Evolutionary conservation across 148 eudicot species (phyloP).

Genomic region (Camellia japonica): DNA sequence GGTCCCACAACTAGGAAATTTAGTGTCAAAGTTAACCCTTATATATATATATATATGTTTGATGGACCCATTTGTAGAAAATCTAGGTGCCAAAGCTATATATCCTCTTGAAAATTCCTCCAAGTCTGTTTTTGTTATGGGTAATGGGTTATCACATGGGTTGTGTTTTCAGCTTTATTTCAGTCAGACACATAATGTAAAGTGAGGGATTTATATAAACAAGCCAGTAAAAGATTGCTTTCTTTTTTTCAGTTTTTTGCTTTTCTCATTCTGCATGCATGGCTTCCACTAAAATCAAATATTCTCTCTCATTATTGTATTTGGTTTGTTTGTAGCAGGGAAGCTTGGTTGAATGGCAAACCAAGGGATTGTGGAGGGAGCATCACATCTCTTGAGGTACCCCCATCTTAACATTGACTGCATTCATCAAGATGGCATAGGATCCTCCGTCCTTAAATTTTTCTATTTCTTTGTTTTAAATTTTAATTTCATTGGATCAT

Average conservation of each 20-base stretch:
- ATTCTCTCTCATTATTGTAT: conserved; percentile 20
- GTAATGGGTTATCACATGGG: conserved; percentile 40
- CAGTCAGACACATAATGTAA: background rate
- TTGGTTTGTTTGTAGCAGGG: conserved; percentile 56
- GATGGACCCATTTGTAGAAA: conserved; percentile 19
- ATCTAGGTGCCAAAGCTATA: conserved; percentile 8
- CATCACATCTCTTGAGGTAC: conserved; percentile 72
- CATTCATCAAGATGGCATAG: conserved; percentile 5
- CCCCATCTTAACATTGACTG: background rate
- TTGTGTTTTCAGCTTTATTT: conserved; percentile 26
- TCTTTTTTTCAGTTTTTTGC: conserved; percentile 18
- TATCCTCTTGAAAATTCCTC: conserved; percentile 13
- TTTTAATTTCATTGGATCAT: no score
- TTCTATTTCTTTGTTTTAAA: no score
- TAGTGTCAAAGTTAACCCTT: conserved; percentile 20
- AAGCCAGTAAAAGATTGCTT: conserved; percentile 22
- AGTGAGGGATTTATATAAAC: conserved; percentile 3
- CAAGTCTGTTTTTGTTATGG: conserved; percentile 5
- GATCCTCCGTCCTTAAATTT: no score
- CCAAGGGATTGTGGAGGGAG: conserved; percentile 47
- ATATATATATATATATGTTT: no score
- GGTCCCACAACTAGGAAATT: conserved; percentile 23
- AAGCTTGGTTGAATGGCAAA: conserved; percentile 87
- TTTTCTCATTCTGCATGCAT: conserved; percentile 23
- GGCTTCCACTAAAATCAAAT: conserved; percentile 17